Base-by-base conservation (phyloP, 75 land plant species). In the Pinus albicaulis region DNA sequence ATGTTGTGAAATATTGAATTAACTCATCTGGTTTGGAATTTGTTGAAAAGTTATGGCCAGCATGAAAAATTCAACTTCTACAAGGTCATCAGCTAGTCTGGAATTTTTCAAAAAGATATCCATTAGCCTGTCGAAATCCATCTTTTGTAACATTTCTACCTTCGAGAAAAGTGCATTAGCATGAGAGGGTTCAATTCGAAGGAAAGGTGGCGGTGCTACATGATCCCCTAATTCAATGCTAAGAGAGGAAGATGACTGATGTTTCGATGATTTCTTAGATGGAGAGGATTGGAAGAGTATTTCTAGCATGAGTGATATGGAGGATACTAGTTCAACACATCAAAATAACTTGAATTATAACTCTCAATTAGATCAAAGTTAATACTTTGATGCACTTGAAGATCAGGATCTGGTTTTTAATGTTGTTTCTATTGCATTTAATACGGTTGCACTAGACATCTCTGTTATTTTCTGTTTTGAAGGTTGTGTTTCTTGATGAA, bases 351-450 rank as follows among this genome's bases (percentile, higher is more conserved):
- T 34, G 73, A 69, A 16, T 10, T 72, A 11, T 26, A 52, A 57
- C 12, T 23, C 56, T 16, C 31, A 65, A 12, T 17, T 34, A 4
- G 16, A 72, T 53, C 64, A 72, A 19, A 72, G 16, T 56, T 75
- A 79, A 41, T 79, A 61, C 63, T 79, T 41, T 63, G 76, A 79
- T 74, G 76, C 80, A 34, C n/a, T 19, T n/a, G 80, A 79, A 60
- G 80, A 76, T 78, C 31, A 31, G 1, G 31, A 31, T 31, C 2
- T 31, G 31, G 31, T 31, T 31, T 31, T 1, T 31, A 31, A 31
- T 31, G 31, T 31, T 31, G 31, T 31, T 31, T 31, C 2, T 31
- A 31, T 31, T 31, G 31, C 31, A 31, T 31, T 31, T 31, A 31
- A 2, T 31, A n/a, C 2, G 1, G 31, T 31, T 31, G 1, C 31